Percentiles rank a stretch among this genome's conserved stretches.
These are phyloP conservation scores for Solanum chiquidenum DNA, from an alignment of 257 asterid species.

Conservation along the genomic window DNA sequence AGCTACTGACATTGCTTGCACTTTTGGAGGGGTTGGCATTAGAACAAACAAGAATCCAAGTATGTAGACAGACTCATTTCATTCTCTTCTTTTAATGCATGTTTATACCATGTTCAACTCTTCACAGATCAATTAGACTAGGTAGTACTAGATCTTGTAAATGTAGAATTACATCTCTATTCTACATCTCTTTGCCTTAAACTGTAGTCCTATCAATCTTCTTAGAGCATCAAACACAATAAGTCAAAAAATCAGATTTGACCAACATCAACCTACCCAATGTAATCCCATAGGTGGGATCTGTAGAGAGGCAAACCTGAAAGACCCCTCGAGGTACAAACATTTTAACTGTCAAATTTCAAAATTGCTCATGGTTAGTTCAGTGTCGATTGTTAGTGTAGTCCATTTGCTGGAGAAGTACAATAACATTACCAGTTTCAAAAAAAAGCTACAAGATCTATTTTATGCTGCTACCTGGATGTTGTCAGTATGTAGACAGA, in stretches of 20 bases:
- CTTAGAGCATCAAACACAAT: background rate
- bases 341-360: background rate
- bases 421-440: background rate
- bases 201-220: background rate
- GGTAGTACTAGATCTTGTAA: background rate
- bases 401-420: background rate
- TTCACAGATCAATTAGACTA: background rate
- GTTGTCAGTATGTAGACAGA: background rate
- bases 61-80: conserved; percentile 13
- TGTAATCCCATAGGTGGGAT: background rate
- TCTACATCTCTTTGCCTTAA: background rate
- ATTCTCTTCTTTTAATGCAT: background rate
- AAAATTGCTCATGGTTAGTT: background rate
- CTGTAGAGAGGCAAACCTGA: background rate
- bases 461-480: background rate
- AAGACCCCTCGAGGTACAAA: background rate
- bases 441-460: background rate
- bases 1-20: conserved; percentile 89
- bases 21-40: conserved; percentile 83
- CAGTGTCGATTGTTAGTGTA: background rate
- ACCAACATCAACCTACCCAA: background rate
- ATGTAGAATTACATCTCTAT: background rate
- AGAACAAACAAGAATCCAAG: conserved; percentile 86
- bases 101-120: background rate
- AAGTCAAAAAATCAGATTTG: background rate